These are phyloP conservation scores for Colletotrichum tropicale DNA, from an alignment of 2,329 filamentous ascomycete species.

Conservation along the genomic window DNA sequence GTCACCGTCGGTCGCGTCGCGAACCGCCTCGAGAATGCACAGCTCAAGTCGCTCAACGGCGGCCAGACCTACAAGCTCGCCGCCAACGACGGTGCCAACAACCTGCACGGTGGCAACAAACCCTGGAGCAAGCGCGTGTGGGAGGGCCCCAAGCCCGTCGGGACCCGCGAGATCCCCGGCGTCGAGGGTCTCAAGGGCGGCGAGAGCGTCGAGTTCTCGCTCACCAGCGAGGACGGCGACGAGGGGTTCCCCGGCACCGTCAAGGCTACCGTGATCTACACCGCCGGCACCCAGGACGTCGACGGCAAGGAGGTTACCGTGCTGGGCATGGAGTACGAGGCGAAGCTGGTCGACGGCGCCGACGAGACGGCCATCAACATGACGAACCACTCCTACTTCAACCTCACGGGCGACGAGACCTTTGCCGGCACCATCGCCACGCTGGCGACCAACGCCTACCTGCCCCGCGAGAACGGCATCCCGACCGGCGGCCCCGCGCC, in stretches of 20 bases:
- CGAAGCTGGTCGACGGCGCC: conserved; percentile 72
- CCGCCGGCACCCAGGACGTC: conserved; percentile 68
- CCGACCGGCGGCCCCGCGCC: conserved; percentile 70
- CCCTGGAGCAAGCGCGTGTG: conserved; percentile 87
- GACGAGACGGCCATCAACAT: conserved; percentile 93
- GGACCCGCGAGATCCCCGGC: conserved; percentile 53
- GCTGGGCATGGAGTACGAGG: conserved; percentile 88
- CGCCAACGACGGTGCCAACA: conserved; percentile 80
- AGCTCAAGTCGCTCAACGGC: conserved; percentile 74
- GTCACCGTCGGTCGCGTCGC: conserved; percentile 88
- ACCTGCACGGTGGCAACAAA: conserved; percentile 71
- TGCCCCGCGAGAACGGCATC: conserved; percentile 79
- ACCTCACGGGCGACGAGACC: conserved; percentile 58
- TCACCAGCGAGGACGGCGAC: conserved; percentile 78
- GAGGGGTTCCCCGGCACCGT: conserved; percentile 91
- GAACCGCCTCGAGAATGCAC: conserved; percentile 79
- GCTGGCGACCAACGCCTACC: conserved; percentile 67
- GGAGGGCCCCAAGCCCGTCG: conserved; percentile 70
- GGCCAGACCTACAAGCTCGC: conserved; percentile 70
- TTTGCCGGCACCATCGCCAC: conserved; percentile 69
- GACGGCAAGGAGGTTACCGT: conserved; percentile 70
- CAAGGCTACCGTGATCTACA: conserved; percentile 79
- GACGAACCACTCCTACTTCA: conserved; percentile 92
- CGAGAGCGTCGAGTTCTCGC: conserved; percentile 70
- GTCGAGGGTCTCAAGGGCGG: conserved; percentile 60